These are phyloP conservation scores for Tolypocladium endophyticum DNA, from an alignment of 2,329 filamentous ascomycete genomes.

Conservation along the genomic window DNA sequence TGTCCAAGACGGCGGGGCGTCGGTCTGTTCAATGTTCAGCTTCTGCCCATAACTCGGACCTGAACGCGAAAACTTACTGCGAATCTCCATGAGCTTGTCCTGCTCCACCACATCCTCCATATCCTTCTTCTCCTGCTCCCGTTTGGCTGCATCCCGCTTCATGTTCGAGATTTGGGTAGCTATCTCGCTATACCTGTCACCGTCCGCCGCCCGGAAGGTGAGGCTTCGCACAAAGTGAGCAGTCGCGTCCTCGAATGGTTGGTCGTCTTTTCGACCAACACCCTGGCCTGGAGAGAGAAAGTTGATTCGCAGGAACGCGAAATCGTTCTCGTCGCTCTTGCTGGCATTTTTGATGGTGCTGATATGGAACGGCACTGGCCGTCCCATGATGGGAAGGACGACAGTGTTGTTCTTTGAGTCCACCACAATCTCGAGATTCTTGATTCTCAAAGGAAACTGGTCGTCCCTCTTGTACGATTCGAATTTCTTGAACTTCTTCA, in stretches of 20 bases:
- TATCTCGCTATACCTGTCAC: slow-evolving; percentile 81
- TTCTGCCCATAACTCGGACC: background rate
- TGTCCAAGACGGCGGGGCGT: slow-evolving; percentile 79
- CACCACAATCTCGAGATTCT: slow-evolving; percentile 80
- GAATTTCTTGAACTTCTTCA: slow-evolving; percentile 98
- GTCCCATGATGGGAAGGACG: slow-evolving; percentile 91
- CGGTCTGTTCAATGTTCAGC: slow-evolving; percentile 56
- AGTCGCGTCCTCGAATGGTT: slow-evolving; percentile 91
- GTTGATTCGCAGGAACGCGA: slow-evolving; percentile 90
- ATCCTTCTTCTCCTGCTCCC: slow-evolving; percentile 98
- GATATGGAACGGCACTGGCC: slow-evolving; percentile 96
- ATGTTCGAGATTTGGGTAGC: slow-evolving; percentile 90
- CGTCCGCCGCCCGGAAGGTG: slow-evolving; percentile 87
- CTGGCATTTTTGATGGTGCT: slow-evolving; percentile 97
- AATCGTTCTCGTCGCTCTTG: slow-evolving; percentile 92
- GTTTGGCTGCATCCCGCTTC: slow-evolving; percentile 84
- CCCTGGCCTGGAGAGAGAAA: slow-evolving; percentile 95
- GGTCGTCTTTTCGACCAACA: slow-evolving; percentile 93
- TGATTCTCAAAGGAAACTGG: slow-evolving; percentile 73
- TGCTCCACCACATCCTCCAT: slow-evolving; percentile 99
- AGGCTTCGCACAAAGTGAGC: slow-evolving; percentile 94
- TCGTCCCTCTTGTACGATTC: slow-evolving; percentile 98
- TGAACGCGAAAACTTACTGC: slow-evolving; percentile 49
- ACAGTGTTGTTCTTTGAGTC: slow-evolving; percentile 85
- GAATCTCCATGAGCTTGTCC: slow-evolving; percentile 89